Base-by-base conservation (phyloP, 306 rosid species). In the Luffa aegyptiaca region DNA sequence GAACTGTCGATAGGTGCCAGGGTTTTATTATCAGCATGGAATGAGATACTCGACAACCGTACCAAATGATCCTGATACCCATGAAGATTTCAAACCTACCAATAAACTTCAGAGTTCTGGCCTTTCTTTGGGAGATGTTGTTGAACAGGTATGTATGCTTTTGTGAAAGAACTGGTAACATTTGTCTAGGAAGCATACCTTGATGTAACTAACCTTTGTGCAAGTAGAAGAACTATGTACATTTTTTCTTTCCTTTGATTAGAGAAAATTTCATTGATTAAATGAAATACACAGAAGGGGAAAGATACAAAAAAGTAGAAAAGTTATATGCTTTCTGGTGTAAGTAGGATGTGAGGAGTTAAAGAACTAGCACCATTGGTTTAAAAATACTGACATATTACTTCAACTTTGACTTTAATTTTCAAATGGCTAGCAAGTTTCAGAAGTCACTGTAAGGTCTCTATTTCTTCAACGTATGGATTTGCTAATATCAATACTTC, bases 71-170 rank as follows among this genome's bases (percentile, higher is more conserved):
- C 82, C 88, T 3, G 99, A 93, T 58, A 89, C 97, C 1, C 99
- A 91, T 44, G 97, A 93, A 51, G 99, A 93, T 77, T 95, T 95
- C 86, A 95, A 87, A 82, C 97, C 99, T 6, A 84, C 92, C 52
- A 88, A 81, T 63, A 91, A 95, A 82, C 52, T 89, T 52, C 89
- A 86, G 39, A 62, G 37, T 82, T 87, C 91, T 33, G 86, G 77
- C 81, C 41, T 79, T 84, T 89, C 91, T 51, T 87, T 95, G 83
- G 55, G 86, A 76, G 88, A 91, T 52, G 57, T 92, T 80, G 89
- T 95, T 68, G 93, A 93, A 86, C 89, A 88, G 93, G 99, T 91
- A 76, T 53, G 97, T 88, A 73, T 37, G 46, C 18, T 36, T 33
- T 74, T 63, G 62, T 44, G 44, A 52, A 45, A 78, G 49, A 55